phyloP scores from a whole-genome alignment of 148 eudicot genomes.

The Vaccinium darrowii region DNA sequence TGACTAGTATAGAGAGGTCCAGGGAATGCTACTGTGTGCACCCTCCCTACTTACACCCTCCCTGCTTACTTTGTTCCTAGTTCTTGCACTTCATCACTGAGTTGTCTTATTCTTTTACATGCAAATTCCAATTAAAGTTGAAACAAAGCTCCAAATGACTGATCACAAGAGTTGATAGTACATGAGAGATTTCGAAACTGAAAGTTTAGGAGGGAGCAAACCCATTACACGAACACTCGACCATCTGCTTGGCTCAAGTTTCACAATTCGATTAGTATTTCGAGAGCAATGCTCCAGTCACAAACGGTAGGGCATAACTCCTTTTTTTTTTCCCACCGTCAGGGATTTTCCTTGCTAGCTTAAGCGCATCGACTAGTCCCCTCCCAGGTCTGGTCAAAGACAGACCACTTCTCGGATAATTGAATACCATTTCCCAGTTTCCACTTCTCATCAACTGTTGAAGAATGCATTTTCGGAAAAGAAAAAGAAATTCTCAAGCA shows the following conservation, averaged over 20 bases:
- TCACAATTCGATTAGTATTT: background rate
- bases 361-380: no score
- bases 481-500: background rate
- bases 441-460: background rate
- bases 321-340: no score
- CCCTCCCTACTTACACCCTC: background rate
- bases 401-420: no score
- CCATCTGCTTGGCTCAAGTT: background rate
- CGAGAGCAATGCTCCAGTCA: background rate
- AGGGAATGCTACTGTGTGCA: background rate
- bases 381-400: no score
- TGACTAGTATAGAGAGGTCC: slow-evolving; percentile 2
- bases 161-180: no score
- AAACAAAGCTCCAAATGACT: no score
- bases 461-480: background rate
- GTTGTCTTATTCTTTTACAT: background rate
- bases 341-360: no score
- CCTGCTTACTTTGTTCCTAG: background rate
- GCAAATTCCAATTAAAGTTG: background rate
- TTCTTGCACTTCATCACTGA: background rate
- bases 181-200: no score
- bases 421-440: background rate
- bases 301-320: background rate
- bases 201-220: no score
- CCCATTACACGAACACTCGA: background rate